phyloP scores from a whole-genome alignment of 208 protist species.

The Trypanosoma lewisi region DNA sequence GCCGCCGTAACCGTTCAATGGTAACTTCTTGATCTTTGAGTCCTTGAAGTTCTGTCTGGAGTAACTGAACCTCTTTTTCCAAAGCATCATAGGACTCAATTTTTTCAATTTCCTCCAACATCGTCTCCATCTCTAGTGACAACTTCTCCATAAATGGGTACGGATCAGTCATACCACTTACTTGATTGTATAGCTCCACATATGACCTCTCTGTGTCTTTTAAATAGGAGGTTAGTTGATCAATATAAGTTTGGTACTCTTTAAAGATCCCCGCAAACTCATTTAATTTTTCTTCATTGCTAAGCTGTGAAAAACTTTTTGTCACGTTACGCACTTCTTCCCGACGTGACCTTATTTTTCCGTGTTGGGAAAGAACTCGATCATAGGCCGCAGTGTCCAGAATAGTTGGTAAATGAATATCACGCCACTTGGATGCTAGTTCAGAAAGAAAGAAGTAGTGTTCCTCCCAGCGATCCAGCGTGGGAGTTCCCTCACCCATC shows the following conservation, averaged over 20 bases:
- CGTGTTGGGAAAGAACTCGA: slow-evolving; percentile 9
- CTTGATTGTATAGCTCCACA: slow-evolving; percentile 6
- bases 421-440: slow-evolving; percentile 2
- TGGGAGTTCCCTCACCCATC: neutral
- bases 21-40: slow-evolving; percentile 16
- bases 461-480: neutral
- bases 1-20: slow-evolving; percentile 2
- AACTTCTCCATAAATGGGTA: slow-evolving; percentile 21
- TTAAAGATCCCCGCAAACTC: slow-evolving; percentile 10
- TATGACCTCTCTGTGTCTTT: slow-evolving; percentile 11
- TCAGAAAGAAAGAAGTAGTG: slow-evolving; percentile 11
- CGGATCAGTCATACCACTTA: slow-evolving; percentile 14
- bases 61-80: slow-evolving; percentile 2
- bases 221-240: slow-evolving; percentile 7
- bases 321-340: slow-evolving; percentile 6
- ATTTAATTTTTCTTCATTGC: slow-evolving; percentile 15
- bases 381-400: neutral
- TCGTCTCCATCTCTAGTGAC: slow-evolving; percentile 8
- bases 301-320: slow-evolving; percentile 9
- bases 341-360: neutral
- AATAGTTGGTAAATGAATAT: slow-evolving; percentile 3
- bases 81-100: neutral
- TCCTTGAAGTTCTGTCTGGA: slow-evolving; percentile 8
- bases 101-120: slow-evolving; percentile 4
- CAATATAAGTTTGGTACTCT: slow-evolving; percentile 16